These are phyloP conservation scores for Rhynchosporium agropyri DNA, from an alignment of 2,329 filamentous ascomycete genomes.

Conservation along the genomic window DNA sequence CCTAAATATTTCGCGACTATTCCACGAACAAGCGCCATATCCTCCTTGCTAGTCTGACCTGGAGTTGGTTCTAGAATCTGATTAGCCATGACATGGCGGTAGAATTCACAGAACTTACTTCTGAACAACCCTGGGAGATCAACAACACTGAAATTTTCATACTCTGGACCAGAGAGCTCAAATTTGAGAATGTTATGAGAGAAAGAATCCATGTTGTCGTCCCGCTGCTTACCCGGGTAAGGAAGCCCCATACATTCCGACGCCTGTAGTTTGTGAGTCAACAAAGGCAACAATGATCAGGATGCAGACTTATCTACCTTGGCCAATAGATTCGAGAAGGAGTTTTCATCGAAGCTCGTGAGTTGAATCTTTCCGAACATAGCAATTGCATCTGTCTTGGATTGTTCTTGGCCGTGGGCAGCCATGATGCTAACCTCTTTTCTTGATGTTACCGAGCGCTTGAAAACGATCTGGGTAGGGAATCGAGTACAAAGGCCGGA, in stretches of 20 bases:
- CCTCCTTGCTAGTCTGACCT: conserved; percentile 19
- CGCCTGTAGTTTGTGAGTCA: too few relatives aligned
- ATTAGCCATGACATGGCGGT: conserved; percentile 5
- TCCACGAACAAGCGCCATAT: conserved; percentile 8
- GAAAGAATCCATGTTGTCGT: not conserved
- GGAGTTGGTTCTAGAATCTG: conserved; percentile 7
- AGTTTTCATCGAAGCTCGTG: not conserved
- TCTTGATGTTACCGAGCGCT: not conserved
- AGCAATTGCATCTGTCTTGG: not conserved
- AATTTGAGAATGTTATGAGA: not conserved
- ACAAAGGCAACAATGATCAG: too few relatives aligned
- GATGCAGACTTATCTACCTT: too few relatives aligned
- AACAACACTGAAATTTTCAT: conserved; percentile 57
- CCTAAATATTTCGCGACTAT: conserved; percentile 16
- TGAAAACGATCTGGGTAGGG: conserved; percentile 2
- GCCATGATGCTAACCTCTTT: conserved; percentile 3
- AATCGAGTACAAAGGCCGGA: conserved; percentile 6
- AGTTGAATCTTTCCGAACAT: not conserved
- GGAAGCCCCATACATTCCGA: conserved; percentile 4
- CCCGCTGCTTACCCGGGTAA: too few relatives aligned
- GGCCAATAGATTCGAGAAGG: not conserved
- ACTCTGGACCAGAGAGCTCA: conserved; percentile 38
- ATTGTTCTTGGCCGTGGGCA: not conserved
- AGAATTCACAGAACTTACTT: conserved; percentile 29
- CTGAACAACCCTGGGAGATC: conserved; percentile 60